Evolutionary conservation across 148 eudicot species (phyloP).

Genomic region (Vaccinium vitisidaea): DNA sequence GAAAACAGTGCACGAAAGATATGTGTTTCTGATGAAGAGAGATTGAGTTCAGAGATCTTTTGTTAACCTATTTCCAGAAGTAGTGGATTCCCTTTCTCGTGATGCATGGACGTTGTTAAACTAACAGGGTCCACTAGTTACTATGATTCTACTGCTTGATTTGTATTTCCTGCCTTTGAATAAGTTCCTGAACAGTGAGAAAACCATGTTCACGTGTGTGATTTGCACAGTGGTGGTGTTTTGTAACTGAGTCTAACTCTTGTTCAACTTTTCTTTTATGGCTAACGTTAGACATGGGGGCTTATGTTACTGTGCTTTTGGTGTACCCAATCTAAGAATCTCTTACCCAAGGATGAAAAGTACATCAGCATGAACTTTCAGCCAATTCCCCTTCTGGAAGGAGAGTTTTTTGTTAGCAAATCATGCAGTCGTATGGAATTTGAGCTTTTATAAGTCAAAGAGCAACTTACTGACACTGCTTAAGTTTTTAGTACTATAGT

Average conservation of each 20-base stretch:
- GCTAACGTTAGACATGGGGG: neutral
- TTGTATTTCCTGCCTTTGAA: neutral
- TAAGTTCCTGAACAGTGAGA: neutral
- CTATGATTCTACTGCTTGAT: constrained; percentile 2
- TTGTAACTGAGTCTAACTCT: neutral
- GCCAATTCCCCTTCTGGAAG: neutral
- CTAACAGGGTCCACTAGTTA: neutral
- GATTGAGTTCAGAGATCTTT: neutral
- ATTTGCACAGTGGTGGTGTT: neutral
- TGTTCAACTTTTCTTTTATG: neutral
- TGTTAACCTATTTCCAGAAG: neutral
- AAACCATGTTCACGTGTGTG: neutral
- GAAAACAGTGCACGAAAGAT: neutral
- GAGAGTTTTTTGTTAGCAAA: neutral
- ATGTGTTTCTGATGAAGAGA: neutral
- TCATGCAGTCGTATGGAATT: neutral
- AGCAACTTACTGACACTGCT: neutral
- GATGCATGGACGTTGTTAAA: neutral
- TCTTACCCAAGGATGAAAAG: neutral
- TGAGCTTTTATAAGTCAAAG: neutral
- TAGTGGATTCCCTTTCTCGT: neutral
- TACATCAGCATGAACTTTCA: neutral
- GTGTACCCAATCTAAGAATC: neutral
- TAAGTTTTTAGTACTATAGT: neutral
- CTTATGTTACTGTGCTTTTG: neutral